A percentile compares a stretch with the other conserved stretches of the same genome.
phyloP scores from a whole-genome alignment of 2,329 filamentous ascomycete species.

The Neonectria punicea region DNA sequence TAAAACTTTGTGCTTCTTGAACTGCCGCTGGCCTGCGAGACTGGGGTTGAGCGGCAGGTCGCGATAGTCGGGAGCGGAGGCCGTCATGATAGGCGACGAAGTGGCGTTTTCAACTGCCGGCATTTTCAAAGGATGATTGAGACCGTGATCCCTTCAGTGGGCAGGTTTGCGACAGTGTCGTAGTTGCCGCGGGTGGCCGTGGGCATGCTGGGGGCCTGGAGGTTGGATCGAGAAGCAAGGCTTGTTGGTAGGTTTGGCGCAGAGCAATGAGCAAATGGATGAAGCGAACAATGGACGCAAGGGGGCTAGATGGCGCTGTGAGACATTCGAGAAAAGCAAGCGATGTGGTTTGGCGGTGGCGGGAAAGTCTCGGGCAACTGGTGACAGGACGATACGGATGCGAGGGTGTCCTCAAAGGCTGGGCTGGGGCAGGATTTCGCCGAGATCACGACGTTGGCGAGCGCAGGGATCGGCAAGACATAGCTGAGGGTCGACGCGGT shows the following conservation, averaged over 20 bases:
- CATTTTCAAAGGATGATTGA: conserved; percentile 36
- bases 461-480: conserved; percentile 33
- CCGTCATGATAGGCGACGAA: conserved; percentile 48
- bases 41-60: conserved; percentile 41
- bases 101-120: conserved; percentile 42
- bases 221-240: conserved; percentile 25
- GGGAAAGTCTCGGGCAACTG: conserved; percentile 24
- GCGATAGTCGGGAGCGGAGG: conserved; percentile 43
- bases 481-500: conserved; percentile 30
- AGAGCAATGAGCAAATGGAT: conserved; percentile 14
- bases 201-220: conserved; percentile 42
- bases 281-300: conserved; percentile 30
- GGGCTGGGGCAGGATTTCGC: conserved; percentile 28
- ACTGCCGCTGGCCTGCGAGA: conserved; percentile 50
- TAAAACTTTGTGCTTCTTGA: conserved; percentile 59
- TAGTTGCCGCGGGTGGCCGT: conserved; percentile 22
- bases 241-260: conserved; percentile 33
- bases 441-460: conserved; percentile 37
- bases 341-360: conserved; percentile 26
- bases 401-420: conserved; percentile 34
- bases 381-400: conserved; percentile 28
- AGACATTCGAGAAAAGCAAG: conserved; percentile 38
- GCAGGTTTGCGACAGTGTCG: conserved; percentile 38
- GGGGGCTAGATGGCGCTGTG: conserved; percentile 28
- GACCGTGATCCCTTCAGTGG: conserved; percentile 25